Conservation (phyloP, 1,284 basidiomycete species). For the Apiotrichum gracile region DNA sequence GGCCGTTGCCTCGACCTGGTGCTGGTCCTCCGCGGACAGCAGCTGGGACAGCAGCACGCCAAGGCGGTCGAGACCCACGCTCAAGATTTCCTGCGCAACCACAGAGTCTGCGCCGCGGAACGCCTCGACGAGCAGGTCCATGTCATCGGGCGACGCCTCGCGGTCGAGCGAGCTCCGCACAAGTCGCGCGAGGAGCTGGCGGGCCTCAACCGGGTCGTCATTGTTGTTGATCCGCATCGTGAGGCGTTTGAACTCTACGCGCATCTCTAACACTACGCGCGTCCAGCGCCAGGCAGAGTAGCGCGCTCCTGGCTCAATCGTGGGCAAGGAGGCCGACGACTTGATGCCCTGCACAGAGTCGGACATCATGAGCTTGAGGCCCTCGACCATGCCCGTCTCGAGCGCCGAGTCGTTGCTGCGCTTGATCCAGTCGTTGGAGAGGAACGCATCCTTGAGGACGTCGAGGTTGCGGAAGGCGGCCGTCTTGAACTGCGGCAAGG, state of each 20-base stretch:
- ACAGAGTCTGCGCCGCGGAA: conserved; percentile 40
- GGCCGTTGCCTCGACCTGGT: conserved; percentile 19
- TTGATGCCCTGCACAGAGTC: conserved; percentile 26
- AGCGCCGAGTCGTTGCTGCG: conserved; percentile 24
- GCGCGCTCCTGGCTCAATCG: conserved; percentile 25
- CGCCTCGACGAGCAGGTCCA: conserved; percentile 41
- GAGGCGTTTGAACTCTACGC: conserved; percentile 43
- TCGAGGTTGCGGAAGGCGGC: conserved; percentile 43
- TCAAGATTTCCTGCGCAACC: conserved; percentile 37
- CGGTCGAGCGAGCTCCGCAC: conserved; percentile 33
- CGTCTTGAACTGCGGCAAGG: conserved; percentile 42
- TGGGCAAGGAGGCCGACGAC: conserved; percentile 12
- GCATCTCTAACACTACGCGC: conserved; percentile 41
- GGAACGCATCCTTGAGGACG: conserved; percentile 43
- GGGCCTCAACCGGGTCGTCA: conserved; percentile 31
- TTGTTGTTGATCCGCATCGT: conserved; percentile 33
- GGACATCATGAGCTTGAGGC: conserved; percentile 44
- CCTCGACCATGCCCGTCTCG: conserved; percentile 43
- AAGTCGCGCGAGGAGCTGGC: conserved; percentile 29
- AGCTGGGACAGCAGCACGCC: conserved; percentile 29
- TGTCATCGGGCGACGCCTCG: conserved; percentile 37
- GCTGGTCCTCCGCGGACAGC: conserved; percentile 32
- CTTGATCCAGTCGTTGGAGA: conserved; percentile 42
- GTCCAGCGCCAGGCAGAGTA: conserved; percentile 45
- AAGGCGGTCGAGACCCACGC: conserved; percentile 36